Conservation (phyloP, 2,329 filamentous ascomycete genomes). For the Paramyrothecium sp. region DNA sequence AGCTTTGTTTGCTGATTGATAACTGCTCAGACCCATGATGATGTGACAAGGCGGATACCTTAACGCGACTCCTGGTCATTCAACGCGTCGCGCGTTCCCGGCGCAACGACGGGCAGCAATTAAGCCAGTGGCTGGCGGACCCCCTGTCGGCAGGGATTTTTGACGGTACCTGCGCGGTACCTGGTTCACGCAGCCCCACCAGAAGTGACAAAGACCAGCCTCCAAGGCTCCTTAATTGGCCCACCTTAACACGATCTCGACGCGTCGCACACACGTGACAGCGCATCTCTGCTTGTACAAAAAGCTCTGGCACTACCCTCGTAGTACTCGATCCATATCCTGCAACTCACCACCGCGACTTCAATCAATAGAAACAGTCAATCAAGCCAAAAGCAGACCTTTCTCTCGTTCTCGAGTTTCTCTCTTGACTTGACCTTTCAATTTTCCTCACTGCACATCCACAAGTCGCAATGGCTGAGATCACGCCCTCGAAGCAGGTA, state of each 20-base stretch:
- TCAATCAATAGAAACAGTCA: constrained; percentile 12
- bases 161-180: not conserved
- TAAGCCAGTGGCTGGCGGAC: constrained; percentile 11
- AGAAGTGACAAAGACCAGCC: constrained; percentile 4
- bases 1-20: constrained; percentile 30
- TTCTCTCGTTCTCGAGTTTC: constrained; percentile 5
- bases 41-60: not conserved
- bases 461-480: constrained; percentile 66
- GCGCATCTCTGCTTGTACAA: constrained; percentile 33
- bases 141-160: not conserved
- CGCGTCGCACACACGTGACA: constrained; percentile 37
- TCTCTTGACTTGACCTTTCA: constrained; percentile 12
- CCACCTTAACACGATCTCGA: constrained; percentile 25
- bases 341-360: constrained; percentile 27
- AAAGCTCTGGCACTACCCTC: constrained; percentile 31
- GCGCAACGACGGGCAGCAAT: constrained; percentile 3
- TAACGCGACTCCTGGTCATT: not conserved
- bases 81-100: not conserved
- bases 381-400: constrained; percentile 16
- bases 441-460: constrained; percentile 4
- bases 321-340: constrained; percentile 10
- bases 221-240: constrained; percentile 19
- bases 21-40: constrained; percentile 17
- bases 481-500: constrained; percentile 62
- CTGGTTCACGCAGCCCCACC: not conserved